Conservation (phyloP, 768 basidiomycete genomes). For the Agrocybe chaxingu region DNA sequence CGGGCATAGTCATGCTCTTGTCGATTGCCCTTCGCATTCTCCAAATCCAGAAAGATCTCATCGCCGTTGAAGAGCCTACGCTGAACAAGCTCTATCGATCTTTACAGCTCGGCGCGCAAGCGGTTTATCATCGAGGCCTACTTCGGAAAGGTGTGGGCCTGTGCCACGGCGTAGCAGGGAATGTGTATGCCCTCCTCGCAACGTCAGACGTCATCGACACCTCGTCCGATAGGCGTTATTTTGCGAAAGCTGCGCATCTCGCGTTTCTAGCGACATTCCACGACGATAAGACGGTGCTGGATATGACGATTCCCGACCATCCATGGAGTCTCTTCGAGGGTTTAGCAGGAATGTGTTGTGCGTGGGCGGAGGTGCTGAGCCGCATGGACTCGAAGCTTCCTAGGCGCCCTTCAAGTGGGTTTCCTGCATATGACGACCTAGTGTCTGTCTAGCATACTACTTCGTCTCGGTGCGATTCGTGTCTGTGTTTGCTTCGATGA, state of each 20-base stretch:
- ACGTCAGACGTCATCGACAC: constrained; percentile 37
- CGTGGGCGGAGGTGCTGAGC: constrained; percentile 45
- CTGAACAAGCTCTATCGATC: constrained; percentile 26
- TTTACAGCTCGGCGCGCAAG: constrained; percentile 33
- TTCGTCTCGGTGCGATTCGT: neutral
- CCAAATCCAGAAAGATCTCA: constrained; percentile 12
- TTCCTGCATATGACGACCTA: constrained; percentile 41
- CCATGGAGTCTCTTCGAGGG: constrained; percentile 60
- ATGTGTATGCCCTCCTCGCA: constrained; percentile 50
- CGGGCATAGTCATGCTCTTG: constrained; percentile 47
- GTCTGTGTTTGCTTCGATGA: neutral
- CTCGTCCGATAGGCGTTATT: constrained; percentile 18
- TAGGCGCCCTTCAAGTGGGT: constrained; percentile 21
- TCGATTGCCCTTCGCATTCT: constrained; percentile 37
- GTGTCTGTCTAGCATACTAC: neutral
- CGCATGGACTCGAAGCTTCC: constrained; percentile 21
- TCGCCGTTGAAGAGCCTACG: constrained; percentile 21
- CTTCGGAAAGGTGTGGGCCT: constrained; percentile 57
- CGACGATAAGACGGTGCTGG: constrained; percentile 27
- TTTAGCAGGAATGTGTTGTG: constrained; percentile 55
- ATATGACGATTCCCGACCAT: constrained; percentile 46
- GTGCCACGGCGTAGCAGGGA: constrained; percentile 56
- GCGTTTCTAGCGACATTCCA: constrained; percentile 40
- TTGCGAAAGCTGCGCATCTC: constrained; percentile 43
- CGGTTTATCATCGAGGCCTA: constrained; percentile 47